A percentile compares a stretch with the other conserved stretches of the same genome.
Conservation (phyloP, 2,329 filamentous ascomycete species). For the Pseudogymnoascus sp. region DNA sequence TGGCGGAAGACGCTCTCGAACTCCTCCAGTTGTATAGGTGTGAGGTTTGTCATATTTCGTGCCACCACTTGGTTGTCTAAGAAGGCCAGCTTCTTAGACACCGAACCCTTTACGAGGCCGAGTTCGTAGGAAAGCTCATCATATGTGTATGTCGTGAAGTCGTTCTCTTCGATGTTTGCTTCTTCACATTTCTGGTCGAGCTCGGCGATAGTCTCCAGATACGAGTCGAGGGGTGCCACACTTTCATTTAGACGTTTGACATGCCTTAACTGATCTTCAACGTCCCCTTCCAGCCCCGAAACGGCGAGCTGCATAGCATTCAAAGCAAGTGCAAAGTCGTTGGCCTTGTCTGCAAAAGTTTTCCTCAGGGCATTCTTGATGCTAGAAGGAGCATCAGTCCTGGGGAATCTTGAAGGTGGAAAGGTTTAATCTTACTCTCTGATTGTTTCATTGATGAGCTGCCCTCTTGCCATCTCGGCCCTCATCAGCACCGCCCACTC, state of each 20-base stretch:
- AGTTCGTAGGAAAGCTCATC: conserved; percentile 94
- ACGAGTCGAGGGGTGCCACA: conserved; percentile 81
- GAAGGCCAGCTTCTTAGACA: conserved; percentile 94
- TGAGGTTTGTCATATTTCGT: conserved; percentile 96
- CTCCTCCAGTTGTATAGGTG: conserved; percentile 94
- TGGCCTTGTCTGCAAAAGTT: conserved; percentile 95
- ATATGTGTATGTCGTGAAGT: conserved; percentile 98
- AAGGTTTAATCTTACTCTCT: conserved; percentile 58
- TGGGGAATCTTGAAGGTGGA: conserved; percentile 9
- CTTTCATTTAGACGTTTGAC: conserved; percentile 80
- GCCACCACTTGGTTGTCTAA: conserved; percentile 98
- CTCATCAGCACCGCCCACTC: conserved; percentile 77
- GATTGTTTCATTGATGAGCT: conserved; percentile 96
- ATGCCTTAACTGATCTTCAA: conserved; percentile 88
- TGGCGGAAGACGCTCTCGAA: conserved; percentile 98
- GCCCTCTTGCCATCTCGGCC: conserved; percentile 80
- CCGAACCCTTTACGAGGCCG: conserved; percentile 80
- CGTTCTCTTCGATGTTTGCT: conserved; percentile 98
- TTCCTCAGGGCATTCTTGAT: conserved; percentile 93
- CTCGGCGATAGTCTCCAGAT: conserved; percentile 77
- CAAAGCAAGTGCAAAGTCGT: conserved; percentile 91
- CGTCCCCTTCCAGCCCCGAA: conserved; percentile 92
- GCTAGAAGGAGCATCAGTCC: conserved; percentile 36
- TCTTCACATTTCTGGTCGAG: conserved; percentile 86
- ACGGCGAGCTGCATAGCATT: conserved; percentile 94